Conservation (phyloP, 169 alveolate species). For the Miamiensis avidus region DNA sequence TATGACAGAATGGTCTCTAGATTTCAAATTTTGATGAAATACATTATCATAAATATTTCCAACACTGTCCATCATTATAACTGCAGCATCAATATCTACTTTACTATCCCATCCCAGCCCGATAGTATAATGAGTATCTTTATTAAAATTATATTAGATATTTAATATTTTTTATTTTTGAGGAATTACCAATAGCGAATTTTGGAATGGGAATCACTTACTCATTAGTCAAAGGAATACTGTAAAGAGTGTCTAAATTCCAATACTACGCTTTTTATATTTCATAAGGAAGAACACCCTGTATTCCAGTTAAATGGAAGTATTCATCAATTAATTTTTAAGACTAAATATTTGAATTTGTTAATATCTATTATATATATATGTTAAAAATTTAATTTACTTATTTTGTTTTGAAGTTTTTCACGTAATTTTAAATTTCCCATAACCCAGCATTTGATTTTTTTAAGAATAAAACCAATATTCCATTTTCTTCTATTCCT, state of each 20-base stretch:
- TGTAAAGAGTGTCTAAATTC: neutral
- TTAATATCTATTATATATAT: too few relatives aligned
- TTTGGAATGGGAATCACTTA: neutral
- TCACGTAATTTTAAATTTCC: neutral
- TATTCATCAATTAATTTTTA: neutral
- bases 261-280: neutral
- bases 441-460: neutral
- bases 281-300: neutral
- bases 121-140: neutral
- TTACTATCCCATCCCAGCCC: neutral
- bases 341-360: neutral
- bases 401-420: too few relatives aligned
- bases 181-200: neutral
- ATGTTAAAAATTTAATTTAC: neutral
- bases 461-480: too few relatives aligned
- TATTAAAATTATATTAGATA: too few relatives aligned
- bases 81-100: neutral
- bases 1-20: neutral
- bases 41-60: neutral
- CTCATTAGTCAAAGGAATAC: neutral
- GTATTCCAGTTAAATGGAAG: neutral
- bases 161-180: too few relatives aligned
- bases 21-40: neutral
- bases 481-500: neutral
- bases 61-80: neutral